Evolutionary conservation across 257 asterid genomes (phyloP), one percentile per base, ranked within the genome.

Genomic region (Solanum appendiculatum): DNA sequence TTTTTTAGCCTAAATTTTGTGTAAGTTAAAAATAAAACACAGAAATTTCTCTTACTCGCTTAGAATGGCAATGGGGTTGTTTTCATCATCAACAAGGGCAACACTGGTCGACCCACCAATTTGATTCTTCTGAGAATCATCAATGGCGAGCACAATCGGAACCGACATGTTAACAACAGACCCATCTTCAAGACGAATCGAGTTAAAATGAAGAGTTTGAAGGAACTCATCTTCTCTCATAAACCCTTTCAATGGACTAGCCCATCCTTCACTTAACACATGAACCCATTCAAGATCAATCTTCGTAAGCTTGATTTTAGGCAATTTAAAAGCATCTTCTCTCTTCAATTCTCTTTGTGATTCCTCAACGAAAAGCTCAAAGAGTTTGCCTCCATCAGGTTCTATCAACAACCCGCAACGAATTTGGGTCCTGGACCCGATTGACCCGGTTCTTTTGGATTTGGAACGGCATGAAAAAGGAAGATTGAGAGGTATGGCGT

Each of bases 201-300:
- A 94, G 78, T 94, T 92, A 39, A 94, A 97, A 95, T 97, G 99
- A 92, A 97, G 98, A 74, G 98, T 94, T 92, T 97, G 99, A 95
- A 97, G 97, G 98, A 92, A 95, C 98, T 97, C 98, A 21, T 94
- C 86, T 91, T 97, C 98, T 92, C 97, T 90, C 99, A 97, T 95
- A 82, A 95, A 97, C 5, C 99, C 99, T 87, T 90, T 91, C 91
- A 97, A 90, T 7, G 99, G 99, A 92, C 98, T 95, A 11, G 99
- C 99, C 98, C 99, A 97, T 46, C 98, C 99, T 90, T 95, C 99
- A 86, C 99, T 94, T 87, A 97, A 94, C 86, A 97, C 98, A 89
- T 97, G 99, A 70, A 97, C 96, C 99, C 99, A 97, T 74, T 97
- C 95, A 40, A 95, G 95, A 81, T 97, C 99, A n/a, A 95, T 92